Evolutionary conservation across 2,329 filamentous ascomycete genomes (phyloP), one percentile per base, ranked within the genome.

Genomic region (Diaporthe velutina): DNA sequence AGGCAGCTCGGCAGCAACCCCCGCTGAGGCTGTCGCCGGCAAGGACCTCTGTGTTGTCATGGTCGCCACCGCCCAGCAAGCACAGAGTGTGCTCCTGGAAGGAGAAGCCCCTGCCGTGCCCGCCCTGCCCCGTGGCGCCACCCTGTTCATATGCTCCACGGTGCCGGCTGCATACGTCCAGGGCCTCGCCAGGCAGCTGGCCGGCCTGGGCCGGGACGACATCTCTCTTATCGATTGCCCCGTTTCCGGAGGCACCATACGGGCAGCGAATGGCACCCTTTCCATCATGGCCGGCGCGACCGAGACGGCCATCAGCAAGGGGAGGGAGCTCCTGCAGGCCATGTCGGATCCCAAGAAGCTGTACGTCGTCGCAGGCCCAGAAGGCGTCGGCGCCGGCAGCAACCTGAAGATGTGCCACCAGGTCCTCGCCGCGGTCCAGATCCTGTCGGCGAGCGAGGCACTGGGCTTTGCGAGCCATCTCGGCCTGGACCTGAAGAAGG

Each of bases 61-160:
- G 93, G 93, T 95, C 1, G 93, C 93, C 10, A 94, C 93, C 0
- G 90, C 92, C 2, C 87, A 90, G 54, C 93, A 95, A 81, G 93
- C 91, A 13, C 89, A 93, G 76, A 84, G 86, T 0, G 92, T 93
- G 0, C 84, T 95, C 2, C 91, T 95, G 77, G 90, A 90, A 38
- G 86, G 86, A 1, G 85, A 88, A 2, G 84, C 86, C 60, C 88
- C 90, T 4, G 92, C 84, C 5, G 78, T 84, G 10, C 70, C 81
- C 1, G 79, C 85, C 6, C 85, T 94, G 2, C 89, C 91, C 0
- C 81, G 88, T 71, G 89, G 88, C 50, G 90, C 90, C 17, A 89
- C 89, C 0, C 86, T 95, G 52, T 85, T 94, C 33, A 87, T 95
- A 45, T 93, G 91, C 82, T 94, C 92, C 2, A 95, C 93, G 0